Percentiles rank a stretch among this genome's conserved stretches.
Evolutionary conservation across 306 rosid species (phyloP).

Genomic region (Vachellia collinsii): DNA sequence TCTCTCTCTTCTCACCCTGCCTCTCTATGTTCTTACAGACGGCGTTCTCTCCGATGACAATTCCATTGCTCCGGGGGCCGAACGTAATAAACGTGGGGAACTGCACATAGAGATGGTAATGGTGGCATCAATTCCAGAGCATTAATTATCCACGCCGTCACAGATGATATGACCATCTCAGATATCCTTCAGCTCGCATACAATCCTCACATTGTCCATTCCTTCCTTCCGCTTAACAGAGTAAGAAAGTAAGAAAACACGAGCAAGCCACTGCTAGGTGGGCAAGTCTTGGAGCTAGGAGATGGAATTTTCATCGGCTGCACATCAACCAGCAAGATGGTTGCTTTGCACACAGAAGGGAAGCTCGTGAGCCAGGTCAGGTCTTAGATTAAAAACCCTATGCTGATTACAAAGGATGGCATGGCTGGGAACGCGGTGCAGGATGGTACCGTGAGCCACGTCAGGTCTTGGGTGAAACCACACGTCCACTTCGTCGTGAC

Average conservation of each 20-base stretch:
- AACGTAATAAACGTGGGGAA: too few species aligned
- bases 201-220: conserved; percentile 31
- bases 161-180: conserved; percentile 73
- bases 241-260: conserved; percentile 28
- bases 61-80: too few species aligned
- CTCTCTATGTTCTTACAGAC: neutral
- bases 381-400: conserved; percentile 27
- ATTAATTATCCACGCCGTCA: too few species aligned
- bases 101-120: conserved; percentile 56
- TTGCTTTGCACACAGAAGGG: conserved; percentile 26
- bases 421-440: conserved; percentile 62
- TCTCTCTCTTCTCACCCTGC: too few species aligned
- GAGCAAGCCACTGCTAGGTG: conserved; percentile 30
- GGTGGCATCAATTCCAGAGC: too few species aligned
- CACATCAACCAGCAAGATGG: conserved; percentile 45
- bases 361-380: neutral
- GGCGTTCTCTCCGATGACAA: neutral
- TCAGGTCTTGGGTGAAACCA: too few species aligned
- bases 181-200: conserved; percentile 44
- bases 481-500: conserved; percentile 73
- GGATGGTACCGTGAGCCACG: conserved; percentile 23
- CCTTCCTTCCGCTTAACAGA: conserved; percentile 37
- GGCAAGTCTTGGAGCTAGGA: conserved; percentile 41
- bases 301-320: conserved; percentile 44
- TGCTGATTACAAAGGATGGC: neutral